Percentiles rank a stretch among this genome's conserved stretches.
Evolutionary conservation across 345 rosid genomes (phyloP).

Genomic region (Bruguiera gymnorhiza): DNA sequence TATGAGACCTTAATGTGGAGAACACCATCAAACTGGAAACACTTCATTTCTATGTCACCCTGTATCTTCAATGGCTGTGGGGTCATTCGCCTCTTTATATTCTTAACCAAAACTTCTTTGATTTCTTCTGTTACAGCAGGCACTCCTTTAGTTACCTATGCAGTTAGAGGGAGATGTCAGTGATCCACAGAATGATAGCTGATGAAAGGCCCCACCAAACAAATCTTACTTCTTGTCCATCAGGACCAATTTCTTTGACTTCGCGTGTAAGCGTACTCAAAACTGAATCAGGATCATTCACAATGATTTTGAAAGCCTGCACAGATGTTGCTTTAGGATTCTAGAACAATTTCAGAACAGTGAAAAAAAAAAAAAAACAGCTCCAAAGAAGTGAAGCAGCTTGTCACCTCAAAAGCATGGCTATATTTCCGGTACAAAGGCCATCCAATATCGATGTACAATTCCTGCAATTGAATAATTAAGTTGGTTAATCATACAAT

Average conservation of each 20-base stretch:
- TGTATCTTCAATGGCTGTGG: slow-evolving; percentile 94
- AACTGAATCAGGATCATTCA: slow-evolving; percentile 85
- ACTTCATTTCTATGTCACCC: slow-evolving; percentile 93
- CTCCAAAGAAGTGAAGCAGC: background rate
- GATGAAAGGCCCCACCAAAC: background rate
- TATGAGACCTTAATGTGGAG: slow-evolving; percentile 81
- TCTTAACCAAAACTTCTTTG: slow-evolving; percentile 78
- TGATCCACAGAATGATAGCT: background rate
- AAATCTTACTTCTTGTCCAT: slow-evolving; percentile 77
- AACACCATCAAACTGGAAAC: slow-evolving; percentile 98
- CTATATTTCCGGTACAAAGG: slow-evolving; percentile 90
- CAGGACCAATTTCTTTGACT: slow-evolving; percentile 79
- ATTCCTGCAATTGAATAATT: slow-evolving; percentile 46
- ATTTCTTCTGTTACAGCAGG: slow-evolving; percentile 88
- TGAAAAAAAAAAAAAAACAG: background rate
- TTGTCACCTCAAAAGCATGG: slow-evolving; percentile 93
- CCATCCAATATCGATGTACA: slow-evolving; percentile 85
- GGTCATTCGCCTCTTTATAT: slow-evolving; percentile 93
- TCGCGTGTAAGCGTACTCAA: slow-evolving; percentile 74
- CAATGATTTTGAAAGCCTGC: slow-evolving; percentile 92
- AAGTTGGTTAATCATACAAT: slow-evolving; percentile 10
- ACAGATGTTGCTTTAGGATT: background rate
- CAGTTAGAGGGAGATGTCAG: slow-evolving; percentile 15
- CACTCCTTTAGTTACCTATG: slow-evolving; percentile 68
- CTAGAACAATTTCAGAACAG: background rate